phyloP scores from a whole-genome alignment of 139 green algal genomes.

The Chlamydomonas schloesseri region DNA sequence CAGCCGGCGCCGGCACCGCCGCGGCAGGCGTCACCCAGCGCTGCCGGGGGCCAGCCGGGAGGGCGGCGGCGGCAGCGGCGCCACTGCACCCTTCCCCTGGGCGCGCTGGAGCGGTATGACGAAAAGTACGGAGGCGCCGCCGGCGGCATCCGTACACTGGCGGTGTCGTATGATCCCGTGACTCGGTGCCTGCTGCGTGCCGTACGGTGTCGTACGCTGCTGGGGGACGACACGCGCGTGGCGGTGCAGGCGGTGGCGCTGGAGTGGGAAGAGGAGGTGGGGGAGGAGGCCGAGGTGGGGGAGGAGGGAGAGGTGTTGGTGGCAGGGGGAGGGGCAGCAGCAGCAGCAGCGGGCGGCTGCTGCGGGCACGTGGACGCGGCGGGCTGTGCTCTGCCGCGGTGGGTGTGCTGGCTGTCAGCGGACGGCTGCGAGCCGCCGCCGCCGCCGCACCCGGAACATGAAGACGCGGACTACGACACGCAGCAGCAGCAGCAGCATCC shows the following conservation, averaged over 20 bases:
- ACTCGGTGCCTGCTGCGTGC: constrained; percentile 4
- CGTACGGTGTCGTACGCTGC: not conserved
- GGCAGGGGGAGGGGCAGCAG: not conserved
- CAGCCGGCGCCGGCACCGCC: too few species aligned
- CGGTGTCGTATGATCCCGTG: constrained; percentile 16
- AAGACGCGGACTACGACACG: not conserved
- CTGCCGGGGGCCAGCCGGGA: too few species aligned
- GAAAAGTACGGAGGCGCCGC: not conserved
- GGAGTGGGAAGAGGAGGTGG: not conserved
- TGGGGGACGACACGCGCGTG: not conserved
- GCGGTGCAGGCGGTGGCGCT: constrained; percentile 3
- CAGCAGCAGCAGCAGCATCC: too few species aligned
- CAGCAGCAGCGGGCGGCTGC: not conserved
- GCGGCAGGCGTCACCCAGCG: too few species aligned
- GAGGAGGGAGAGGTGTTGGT: not conserved
- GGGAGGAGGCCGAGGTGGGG: not conserved
- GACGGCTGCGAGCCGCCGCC: not conserved
- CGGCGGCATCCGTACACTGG: constrained; percentile 8
- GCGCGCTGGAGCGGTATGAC: constrained; percentile 7
- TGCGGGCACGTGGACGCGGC: not conserved
- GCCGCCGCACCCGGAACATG: not conserved
- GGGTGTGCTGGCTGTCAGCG: constrained; percentile 14
- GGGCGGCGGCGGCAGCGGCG: too few species aligned
- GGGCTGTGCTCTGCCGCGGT: not conserved
- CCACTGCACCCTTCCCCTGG: too few species aligned